Base-by-base conservation (phyloP, 805 yeast species). In the Candida nonsorbophila region DNA sequence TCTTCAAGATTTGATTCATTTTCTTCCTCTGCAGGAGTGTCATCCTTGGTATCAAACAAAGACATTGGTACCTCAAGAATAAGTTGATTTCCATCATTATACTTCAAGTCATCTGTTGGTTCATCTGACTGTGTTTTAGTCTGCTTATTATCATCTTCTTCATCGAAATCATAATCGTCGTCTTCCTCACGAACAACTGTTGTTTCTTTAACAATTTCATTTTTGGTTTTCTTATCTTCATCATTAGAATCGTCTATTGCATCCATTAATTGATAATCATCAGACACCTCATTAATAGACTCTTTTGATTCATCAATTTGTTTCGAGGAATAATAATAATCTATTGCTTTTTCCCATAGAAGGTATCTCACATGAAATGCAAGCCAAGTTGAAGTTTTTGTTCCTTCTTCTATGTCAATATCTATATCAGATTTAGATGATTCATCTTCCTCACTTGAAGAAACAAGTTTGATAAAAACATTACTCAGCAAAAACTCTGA, bases 321-420 rank as follows among this genome's bases (percentile, higher is more conserved):
- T 36, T 42, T 42, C 18, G 55, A 44, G 20, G 34, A 36, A 36
- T 57, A 69, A 40, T 53, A 62, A 38, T 47, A 58, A 44, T 76
- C 80, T 7, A 77, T 65, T 13, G 81, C 87, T 47, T 73, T 77
- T 43, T 82, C 88, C 75, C 84, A 83, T 14, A 83, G 56, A 8
- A 81, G 66, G 41, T 79, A 81, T 38, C 90, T 61, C 14, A 81
- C 55, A 37, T 74, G 81, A 27, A 81, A 58, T 5, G 86, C 79
- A 23, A 82, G 39, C 27, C 51, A 33, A 22, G 48, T 47, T 14
- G 58, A 36, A 15, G 62, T 52, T 13, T 42, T 46, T 9, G 38
- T 16, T 38, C 52, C 77, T 58, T 49, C 80, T 59, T 71, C 58
- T 45, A 47, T 20, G 53, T 61, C 33, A 63, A 55, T 36, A 58